Base-by-base conservation (phyloP, 2,329 filamentous ascomycete species). In the Aureobasidium zeae region DNA sequence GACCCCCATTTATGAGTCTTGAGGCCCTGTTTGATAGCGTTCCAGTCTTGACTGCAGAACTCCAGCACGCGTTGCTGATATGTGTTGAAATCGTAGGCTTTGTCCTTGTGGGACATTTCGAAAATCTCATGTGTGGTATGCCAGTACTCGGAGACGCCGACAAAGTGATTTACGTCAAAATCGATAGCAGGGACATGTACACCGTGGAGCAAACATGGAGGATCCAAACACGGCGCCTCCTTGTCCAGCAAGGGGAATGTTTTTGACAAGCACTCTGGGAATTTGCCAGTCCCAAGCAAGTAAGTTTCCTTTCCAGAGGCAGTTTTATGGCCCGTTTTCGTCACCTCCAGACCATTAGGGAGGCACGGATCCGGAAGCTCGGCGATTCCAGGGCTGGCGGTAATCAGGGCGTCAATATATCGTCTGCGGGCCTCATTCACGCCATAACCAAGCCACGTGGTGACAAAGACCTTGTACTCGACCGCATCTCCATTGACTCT, bases 121-220 rank as follows among this genome's bases (percentile, higher is more conserved):
- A 98, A 96, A 2, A 96, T 81, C 44, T 91, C 87, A 55, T 98
- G 91, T 0, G 91, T 98, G 0, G 89, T 94, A 62, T 98, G 91
- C 89, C 91, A 98, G 64, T 94, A 98, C 59, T 98, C 91, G 1
- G 89, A 96, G 3, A 98, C 89, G 9, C 91, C 91, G 20, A 98
- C 81, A 56, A 98, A 98, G 61, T 95, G 93, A 55, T 98, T 98
- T 25, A 96, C 81, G 49, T 91, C 82, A 57, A 96, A 98, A 60
- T 98, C 91, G 51, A 98, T 95, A 3, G 86, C 85, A 1, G 91
- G 91, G 1, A 91, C 87, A 58, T 96, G 87, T 50, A 89, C 79
- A 1, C 91, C 88, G 54, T 95, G 86, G 28, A 98, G 71, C 24
- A 98, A 68, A 62, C 91, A 98, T 0, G 93, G 91, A 19, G 81